Evolutionary conservation across 495 filamentous ascomycete genomes (phyloP).

Genomic region (Oidiodendron maius): DNA sequence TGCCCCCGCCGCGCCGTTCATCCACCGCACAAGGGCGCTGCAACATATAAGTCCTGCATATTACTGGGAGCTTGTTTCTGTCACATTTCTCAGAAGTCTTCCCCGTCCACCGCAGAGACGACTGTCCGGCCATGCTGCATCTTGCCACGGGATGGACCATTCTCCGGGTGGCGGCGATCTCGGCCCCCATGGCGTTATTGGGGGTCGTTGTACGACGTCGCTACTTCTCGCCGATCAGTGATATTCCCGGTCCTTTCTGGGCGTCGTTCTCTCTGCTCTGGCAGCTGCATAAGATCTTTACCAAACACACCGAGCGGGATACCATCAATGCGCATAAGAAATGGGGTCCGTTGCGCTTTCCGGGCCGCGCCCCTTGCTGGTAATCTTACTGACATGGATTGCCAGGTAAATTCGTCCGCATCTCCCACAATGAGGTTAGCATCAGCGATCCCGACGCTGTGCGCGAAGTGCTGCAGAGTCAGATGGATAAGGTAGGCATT

Average conservation of each 20-base stretch:
- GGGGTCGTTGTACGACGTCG: background rate
- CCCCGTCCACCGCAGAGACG: no score
- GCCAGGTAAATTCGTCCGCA: conserved; percentile 39
- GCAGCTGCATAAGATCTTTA: conserved; percentile 5
- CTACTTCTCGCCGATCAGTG: conserved; percentile 5
- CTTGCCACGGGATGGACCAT: no score
- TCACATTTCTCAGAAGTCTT: no score
- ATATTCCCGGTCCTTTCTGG: conserved; percentile 11
- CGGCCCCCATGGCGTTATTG: background rate
- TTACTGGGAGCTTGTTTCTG: no score
- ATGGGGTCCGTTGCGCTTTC: conserved; percentile 1
- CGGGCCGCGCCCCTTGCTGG: background rate
- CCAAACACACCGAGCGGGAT: background rate
- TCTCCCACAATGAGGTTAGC: conserved; percentile 42
- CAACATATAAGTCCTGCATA: no score
- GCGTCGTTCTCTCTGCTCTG: conserved; percentile 7
- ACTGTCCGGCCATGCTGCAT: no score
- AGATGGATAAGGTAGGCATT: conserved; percentile 20
- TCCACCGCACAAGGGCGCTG: no score
- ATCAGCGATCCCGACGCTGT: conserved; percentile 40
- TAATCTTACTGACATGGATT: background rate
- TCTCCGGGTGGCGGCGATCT: background rate
- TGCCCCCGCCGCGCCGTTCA: no score
- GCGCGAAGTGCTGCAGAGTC: conserved; percentile 20
- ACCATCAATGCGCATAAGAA: conserved; percentile 2